phyloP scores from a whole-genome alignment of 1,284 basidiomycete genomes.

The Irpex sp. region DNA sequence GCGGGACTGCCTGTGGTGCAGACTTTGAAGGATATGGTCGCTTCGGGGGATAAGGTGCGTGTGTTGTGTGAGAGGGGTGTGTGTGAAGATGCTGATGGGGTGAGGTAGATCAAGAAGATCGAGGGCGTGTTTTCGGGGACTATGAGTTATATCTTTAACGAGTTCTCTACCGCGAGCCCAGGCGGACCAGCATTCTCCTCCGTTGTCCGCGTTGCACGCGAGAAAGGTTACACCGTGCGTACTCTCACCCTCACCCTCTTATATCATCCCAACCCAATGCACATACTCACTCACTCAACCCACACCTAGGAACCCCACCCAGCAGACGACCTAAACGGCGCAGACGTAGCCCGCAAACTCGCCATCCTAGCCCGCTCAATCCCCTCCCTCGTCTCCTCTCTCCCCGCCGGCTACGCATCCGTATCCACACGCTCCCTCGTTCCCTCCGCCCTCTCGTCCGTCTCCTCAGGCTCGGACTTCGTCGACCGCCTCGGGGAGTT shows the following conservation, averaged over 20 bases:
- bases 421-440: conserved; percentile 88
- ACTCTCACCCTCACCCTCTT: no score
- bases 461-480: conserved; percentile 79
- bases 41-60: conserved; percentile 84
- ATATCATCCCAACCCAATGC: no score
- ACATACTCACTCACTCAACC: neutral
- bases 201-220: conserved; percentile 85
- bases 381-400: conserved; percentile 44
- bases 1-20: conserved; percentile 93
- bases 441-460: conserved; percentile 68
- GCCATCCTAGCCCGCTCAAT: conserved; percentile 90
- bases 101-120: conserved; percentile 63
- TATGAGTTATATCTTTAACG: conserved; percentile 99
- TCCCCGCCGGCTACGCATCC: conserved; percentile 72
- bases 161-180: conserved; percentile 71
- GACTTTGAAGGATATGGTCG: conserved; percentile 88
- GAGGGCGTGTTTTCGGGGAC: conserved; percentile 93
- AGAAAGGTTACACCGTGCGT: conserved; percentile 85
- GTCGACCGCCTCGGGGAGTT: conserved; percentile 79
- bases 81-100: neutral
- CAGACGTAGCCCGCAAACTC: conserved; percentile 96
- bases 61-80: no score
- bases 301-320: conserved; percentile 87
- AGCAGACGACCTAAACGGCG: conserved; percentile 93
- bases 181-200: conserved; percentile 78